phyloP scores from a whole-genome alignment of 495 filamentous ascomycete genomes.

The Trichoderma gamsii region DNA sequence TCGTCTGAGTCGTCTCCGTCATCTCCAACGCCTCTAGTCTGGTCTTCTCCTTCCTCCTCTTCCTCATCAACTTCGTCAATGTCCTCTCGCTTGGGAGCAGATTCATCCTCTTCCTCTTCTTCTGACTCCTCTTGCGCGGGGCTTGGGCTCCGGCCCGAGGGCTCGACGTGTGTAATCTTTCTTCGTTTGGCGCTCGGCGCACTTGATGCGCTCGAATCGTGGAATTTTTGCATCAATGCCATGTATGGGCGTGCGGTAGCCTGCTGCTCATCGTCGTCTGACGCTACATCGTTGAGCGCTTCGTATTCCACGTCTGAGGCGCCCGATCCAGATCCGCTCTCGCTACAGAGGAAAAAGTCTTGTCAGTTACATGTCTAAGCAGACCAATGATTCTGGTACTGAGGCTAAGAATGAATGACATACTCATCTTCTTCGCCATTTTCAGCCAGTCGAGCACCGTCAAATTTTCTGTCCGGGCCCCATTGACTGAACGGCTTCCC shows the following conservation, averaged over 20 bases:
- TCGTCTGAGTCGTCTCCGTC: conserved; percentile 41
- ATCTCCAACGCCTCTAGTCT: conserved; percentile 32
- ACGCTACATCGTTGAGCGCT: background rate
- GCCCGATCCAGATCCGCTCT: conserved; percentile 39
- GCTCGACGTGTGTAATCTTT: conserved; percentile 49
- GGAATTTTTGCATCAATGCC: conserved; percentile 59
- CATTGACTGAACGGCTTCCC: conserved; percentile 22
- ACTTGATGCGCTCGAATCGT: conserved; percentile 47
- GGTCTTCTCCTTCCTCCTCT: conserved; percentile 30
- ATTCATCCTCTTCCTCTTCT: conserved; percentile 20
- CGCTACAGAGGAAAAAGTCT: conserved; percentile 3
- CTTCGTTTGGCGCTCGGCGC: conserved; percentile 59
- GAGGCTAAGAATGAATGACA: conserved; percentile 18
- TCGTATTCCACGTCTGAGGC: conserved; percentile 23
- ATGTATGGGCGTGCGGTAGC: conserved; percentile 50
- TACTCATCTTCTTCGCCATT: conserved; percentile 30
- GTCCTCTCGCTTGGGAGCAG: conserved; percentile 27
- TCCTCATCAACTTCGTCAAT: conserved; percentile 38
- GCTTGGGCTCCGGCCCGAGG: conserved; percentile 16
- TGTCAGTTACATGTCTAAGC: conserved; percentile 12
- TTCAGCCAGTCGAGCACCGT: conserved; percentile 29
- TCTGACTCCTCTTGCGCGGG: conserved; percentile 17
- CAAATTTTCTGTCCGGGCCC: conserved; percentile 32
- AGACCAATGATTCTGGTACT: conserved; percentile 5
- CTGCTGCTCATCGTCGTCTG: conserved; percentile 35